Percentiles rank a stretch among this genome's conserved stretches.
Conservation (phyloP, 331 rosid genomes). For the Rhamnella rubrinervis region DNA sequence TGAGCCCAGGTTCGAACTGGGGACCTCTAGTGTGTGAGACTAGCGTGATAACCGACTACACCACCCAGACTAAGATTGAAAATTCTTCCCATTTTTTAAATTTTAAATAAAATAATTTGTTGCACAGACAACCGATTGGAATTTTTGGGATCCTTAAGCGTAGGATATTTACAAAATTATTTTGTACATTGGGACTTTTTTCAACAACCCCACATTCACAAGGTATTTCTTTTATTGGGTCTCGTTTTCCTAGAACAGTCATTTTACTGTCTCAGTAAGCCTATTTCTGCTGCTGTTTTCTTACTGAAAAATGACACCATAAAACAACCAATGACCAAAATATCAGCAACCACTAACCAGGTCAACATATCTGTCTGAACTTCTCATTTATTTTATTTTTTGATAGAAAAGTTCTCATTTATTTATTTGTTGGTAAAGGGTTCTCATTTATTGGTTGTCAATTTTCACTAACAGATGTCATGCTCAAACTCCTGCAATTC, state of each 20-base stretch:
- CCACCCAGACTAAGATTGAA: slow-evolving; percentile 36
- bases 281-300: too few relatives aligned
- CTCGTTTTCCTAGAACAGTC: too few relatives aligned
- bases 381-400: not conserved
- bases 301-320: too few relatives aligned
- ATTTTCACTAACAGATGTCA: not conserved
- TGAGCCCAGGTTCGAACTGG: slow-evolving; percentile 79
- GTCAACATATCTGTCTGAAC: not conserved
- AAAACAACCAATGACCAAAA: too few relatives aligned
- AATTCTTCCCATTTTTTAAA: too few relatives aligned
- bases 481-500: not conserved
- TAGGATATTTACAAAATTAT: too few relatives aligned
- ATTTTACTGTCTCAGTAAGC: too few relatives aligned
- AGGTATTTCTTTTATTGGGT: too few relatives aligned
- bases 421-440: not conserved
- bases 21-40: slow-evolving; percentile 85
- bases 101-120: too few relatives aligned
- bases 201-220: too few relatives aligned
- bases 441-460: not conserved
- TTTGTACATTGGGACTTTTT: too few relatives aligned
- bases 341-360: not conserved
- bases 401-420: not conserved
- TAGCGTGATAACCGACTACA: slow-evolving; percentile 75
- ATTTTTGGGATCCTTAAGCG: too few relatives aligned
- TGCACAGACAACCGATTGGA: not conserved